phyloP scores from a whole-genome alignment of 352 stramenopile species.

The Thraustochytrium striatum region DNA sequence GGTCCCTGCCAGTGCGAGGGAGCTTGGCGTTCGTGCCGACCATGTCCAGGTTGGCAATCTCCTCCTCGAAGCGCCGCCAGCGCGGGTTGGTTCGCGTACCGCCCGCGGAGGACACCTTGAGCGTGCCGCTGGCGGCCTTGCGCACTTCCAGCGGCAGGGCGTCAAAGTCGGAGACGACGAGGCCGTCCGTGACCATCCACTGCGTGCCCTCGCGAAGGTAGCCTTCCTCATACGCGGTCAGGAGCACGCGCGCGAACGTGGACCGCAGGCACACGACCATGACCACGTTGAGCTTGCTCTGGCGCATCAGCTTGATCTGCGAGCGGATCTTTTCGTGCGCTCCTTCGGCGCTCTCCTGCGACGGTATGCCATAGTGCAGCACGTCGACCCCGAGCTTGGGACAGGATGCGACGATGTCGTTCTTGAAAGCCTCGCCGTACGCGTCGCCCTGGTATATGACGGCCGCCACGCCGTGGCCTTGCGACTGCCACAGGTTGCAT shows the following conservation, averaged over 20 bases:
- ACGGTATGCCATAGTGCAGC: neutral
- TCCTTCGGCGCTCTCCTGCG: neutral
- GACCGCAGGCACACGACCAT: neutral
- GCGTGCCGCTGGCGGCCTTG: neutral
- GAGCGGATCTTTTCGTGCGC: neutral
- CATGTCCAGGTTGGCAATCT: neutral
- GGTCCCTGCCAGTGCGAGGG: neutral
- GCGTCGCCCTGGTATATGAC: neutral
- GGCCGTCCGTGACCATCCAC: neutral
- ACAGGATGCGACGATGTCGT: neutral
- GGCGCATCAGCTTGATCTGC: neutral
- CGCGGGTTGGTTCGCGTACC: neutral
- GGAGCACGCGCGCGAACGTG: neutral
- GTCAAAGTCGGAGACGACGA: neutral
- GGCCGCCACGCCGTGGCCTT: neutral
- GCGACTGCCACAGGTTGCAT: neutral
- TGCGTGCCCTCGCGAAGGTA: neutral
- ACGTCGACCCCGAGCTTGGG: neutral
- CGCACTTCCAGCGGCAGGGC: neutral
- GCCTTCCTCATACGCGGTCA: neutral
- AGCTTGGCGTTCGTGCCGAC: neutral
- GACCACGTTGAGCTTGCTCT: neutral
- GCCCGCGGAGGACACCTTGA: neutral
- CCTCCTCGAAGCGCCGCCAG: neutral
- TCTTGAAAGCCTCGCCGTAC: neutral